Percentiles rank a stretch among this genome's conserved stretches.
Conservation (phyloP, 139 green algal species). For the Tetraselmis striata region DNA sequence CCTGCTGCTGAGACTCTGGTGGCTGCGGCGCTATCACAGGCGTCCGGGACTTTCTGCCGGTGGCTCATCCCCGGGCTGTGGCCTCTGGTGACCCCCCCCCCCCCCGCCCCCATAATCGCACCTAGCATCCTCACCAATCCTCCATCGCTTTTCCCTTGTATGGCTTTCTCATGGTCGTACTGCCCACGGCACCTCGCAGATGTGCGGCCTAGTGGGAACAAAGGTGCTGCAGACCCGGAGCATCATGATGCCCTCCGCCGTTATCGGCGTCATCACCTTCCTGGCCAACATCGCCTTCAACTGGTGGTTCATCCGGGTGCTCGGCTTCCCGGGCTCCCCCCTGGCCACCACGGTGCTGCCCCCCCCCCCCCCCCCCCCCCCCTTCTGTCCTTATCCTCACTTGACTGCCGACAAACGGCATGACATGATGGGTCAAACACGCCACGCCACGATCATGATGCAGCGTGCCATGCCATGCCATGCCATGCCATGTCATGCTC, state of each 20-base stretch:
- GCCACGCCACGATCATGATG: too few species aligned
- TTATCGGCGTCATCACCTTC: conserved; percentile 18
- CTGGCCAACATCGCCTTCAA: conserved; percentile 28
- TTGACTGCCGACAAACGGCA: too few species aligned
- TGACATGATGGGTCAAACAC: too few species aligned
- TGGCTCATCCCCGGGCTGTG: conserved; percentile 26
- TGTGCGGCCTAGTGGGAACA: conserved; percentile 10
- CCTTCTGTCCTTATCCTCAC: neutral
- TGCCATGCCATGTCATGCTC: too few species aligned
- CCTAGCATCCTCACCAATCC: too few species aligned
- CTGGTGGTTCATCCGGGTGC: conserved; percentile 8
- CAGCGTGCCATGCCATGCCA: too few species aligned
- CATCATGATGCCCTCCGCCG: conserved; percentile 26
- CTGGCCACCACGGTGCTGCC: conserved; percentile 23
- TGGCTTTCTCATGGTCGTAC: too few species aligned
- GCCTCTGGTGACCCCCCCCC: conserved; percentile 11
- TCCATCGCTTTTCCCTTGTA: too few species aligned
- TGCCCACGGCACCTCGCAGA: too few species aligned
- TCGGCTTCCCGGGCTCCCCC: conserved; percentile 27
- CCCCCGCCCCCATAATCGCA: too few species aligned
- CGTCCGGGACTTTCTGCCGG: conserved; percentile 10
- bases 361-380: too few species aligned
- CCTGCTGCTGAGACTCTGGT: too few species aligned
- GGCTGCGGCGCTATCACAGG: neutral
- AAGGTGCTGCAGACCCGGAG: conserved; percentile 45